These are phyloP conservation scores for Fraxinus nigra DNA, from an alignment of 305 asterid species.

Conservation along the genomic window DNA sequence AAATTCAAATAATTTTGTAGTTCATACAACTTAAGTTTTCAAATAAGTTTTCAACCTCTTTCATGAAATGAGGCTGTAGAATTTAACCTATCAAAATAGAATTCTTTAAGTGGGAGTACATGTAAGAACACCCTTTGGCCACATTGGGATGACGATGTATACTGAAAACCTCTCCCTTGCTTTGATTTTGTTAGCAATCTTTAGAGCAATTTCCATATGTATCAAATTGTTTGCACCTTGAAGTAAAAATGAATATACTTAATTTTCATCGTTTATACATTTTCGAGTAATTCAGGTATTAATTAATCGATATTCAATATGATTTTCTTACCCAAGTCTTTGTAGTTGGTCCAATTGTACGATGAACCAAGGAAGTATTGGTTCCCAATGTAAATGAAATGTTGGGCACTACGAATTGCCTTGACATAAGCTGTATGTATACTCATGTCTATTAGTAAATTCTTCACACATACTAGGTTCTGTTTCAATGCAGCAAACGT, in stretches of 20 bases:
- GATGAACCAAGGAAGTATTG: constrained; percentile 78
- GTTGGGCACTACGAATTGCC: constrained; percentile 70
- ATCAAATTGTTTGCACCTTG: constrained; percentile 67
- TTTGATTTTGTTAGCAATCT: constrained; percentile 54
- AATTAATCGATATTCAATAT: not conserved
- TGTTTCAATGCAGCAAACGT: constrained; percentile 26
- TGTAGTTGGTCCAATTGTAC: constrained; percentile 55
- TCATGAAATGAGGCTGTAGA: not conserved
- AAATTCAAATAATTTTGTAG: constrained; percentile 74
- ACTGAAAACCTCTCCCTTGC: constrained; percentile 62
- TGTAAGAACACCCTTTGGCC: constrained; percentile 72
- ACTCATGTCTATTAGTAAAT: constrained; percentile 72
- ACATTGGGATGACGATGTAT: constrained; percentile 65
- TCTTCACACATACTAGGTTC: constrained; percentile 69
- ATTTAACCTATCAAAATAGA: constrained; percentile 64
- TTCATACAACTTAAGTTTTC: constrained; percentile 45
- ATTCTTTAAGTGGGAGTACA: constrained; percentile 65
- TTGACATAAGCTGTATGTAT: constrained; percentile 70
- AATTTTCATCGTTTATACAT: not conserved
- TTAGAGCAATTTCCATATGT: constrained; percentile 74
- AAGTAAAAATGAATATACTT: constrained; percentile 3
- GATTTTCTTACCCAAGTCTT: constrained; percentile 45
- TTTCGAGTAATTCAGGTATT: not conserved
- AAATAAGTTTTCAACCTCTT: not conserved
- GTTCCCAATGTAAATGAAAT: constrained; percentile 65